Evolutionary conservation across 1,284 basidiomycete species (phyloP).

Genomic region (Ustilago xerochloae): DNA sequence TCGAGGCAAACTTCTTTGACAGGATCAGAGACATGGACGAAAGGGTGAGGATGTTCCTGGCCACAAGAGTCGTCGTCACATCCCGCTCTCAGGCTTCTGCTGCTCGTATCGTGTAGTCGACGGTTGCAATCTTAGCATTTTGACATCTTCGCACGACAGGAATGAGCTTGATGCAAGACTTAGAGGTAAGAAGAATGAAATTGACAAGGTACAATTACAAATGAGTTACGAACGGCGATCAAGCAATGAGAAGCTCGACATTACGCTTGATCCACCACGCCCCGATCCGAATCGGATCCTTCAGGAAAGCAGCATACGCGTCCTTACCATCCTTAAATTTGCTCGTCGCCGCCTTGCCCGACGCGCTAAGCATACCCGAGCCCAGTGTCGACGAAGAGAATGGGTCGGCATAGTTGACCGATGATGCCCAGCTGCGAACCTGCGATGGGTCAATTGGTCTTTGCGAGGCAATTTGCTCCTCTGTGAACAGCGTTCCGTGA

Average conservation of each 20-base stretch:
- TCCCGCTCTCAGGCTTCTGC: too few relatives aligned
- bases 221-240: background rate
- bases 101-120: background rate
- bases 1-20: background rate
- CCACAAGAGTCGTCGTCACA: slow-evolving; percentile 5
- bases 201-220: background rate
- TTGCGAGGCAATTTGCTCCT: slow-evolving; percentile 61
- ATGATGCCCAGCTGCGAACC: slow-evolving; percentile 43
- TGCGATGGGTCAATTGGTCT: slow-evolving; percentile 31
- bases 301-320: slow-evolving; percentile 37
- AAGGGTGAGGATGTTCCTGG: slow-evolving; percentile 10
- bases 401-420: slow-evolving; percentile 38
- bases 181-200: background rate
- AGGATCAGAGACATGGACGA: slow-evolving; percentile 10
- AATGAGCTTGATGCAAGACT: background rate
- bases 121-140: too few relatives aligned
- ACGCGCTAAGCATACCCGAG: slow-evolving; percentile 14
- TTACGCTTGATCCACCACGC: slow-evolving; percentile 52
- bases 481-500: slow-evolving; percentile 67
- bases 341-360: slow-evolving; percentile 21
- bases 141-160: background rate
- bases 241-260: slow-evolving; percentile 42
- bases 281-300: slow-evolving; percentile 31
- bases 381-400: slow-evolving; percentile 18
- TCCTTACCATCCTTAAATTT: slow-evolving; percentile 18